These are phyloP conservation scores for Citrus cavaleriei DNA, from an alignment of 345 rosid genomes.

Conservation along the genomic window DNA sequence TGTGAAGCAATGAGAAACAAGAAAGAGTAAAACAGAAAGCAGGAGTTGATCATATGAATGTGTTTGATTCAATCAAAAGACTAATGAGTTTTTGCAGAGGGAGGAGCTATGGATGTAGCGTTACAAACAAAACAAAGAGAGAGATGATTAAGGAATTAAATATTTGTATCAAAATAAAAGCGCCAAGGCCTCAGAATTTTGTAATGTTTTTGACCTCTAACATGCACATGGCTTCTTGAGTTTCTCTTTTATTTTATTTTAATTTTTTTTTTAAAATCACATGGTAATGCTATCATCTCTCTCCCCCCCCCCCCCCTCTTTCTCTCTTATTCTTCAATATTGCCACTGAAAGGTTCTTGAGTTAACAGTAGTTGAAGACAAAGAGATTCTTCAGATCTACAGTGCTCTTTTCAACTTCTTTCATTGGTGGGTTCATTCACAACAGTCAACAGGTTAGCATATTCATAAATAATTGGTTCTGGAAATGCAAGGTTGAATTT, in stretches of 20 bases:
- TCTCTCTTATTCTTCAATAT: constrained; percentile 14
- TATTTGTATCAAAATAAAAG: constrained; percentile 8
- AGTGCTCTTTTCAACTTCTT: constrained; percentile 21
- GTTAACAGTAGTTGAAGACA: constrained; percentile 28
- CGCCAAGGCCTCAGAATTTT: constrained; percentile 27
- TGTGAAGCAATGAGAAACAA: background rate
- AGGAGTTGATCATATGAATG: background rate
- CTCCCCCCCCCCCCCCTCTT: constrained; percentile 16
- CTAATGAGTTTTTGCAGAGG: background rate
- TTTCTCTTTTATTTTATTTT: constrained; percentile 30
- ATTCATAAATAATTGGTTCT: background rate
- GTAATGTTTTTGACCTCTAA: constrained; percentile 60
- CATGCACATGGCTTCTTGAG: constrained; percentile 55
- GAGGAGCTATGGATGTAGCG: constrained; percentile 23
- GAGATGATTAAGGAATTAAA: background rate
- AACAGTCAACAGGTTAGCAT: constrained; percentile 21
- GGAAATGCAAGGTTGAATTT: background rate
- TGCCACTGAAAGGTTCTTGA: constrained; percentile 39
- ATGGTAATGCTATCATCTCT: constrained; percentile 31
- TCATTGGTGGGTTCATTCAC: constrained; percentile 19
- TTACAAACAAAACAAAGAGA: constrained; percentile 14
- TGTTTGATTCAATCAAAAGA: background rate
- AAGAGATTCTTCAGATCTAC: constrained; percentile 43
- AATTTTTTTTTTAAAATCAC: constrained; percentile 36
- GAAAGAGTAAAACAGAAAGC: background rate